phyloP scores from a whole-genome alignment of 1,284 basidiomycete species.

The Leccinum solheimii region DNA sequence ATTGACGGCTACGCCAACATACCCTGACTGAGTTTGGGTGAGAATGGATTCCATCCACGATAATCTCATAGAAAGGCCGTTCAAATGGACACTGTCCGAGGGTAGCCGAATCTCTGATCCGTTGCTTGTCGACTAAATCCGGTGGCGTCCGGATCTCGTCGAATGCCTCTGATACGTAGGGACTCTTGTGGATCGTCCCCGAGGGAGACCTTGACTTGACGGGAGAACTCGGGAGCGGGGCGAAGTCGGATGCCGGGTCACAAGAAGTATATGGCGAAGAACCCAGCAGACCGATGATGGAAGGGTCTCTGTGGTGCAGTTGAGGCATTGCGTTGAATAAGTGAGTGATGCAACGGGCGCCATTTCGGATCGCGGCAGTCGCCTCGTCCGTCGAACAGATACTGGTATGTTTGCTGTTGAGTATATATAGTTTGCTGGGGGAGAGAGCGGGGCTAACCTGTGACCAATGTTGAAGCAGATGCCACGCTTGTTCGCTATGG shows the following conservation, averaged over 20 bases:
- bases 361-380: slow-evolving; percentile 62
- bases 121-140: slow-evolving; percentile 46
- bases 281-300: slow-evolving; percentile 85
- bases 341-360: slow-evolving; percentile 86
- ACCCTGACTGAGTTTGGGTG: slow-evolving; percentile 89
- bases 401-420: slow-evolving; percentile 37
- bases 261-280: slow-evolving; percentile 64
- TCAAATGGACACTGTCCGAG: slow-evolving; percentile 47
- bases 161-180: slow-evolving; percentile 58
- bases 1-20: slow-evolving; percentile 34
- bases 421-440: background rate
- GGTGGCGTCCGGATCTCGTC: slow-evolving; percentile 64
- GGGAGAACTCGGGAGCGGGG: slow-evolving; percentile 27
- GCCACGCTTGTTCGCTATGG: slow-evolving; percentile 61
- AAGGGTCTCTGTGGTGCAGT: slow-evolving; percentile 81
- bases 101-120: slow-evolving; percentile 30
- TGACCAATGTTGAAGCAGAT: slow-evolving; percentile 86
- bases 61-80: slow-evolving; percentile 84
- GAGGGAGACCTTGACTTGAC: slow-evolving; percentile 8
- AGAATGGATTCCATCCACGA: slow-evolving; percentile 89
- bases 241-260: slow-evolving; percentile 31
- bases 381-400: slow-evolving; percentile 68
- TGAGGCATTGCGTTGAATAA: slow-evolving; percentile 93
- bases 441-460: slow-evolving; percentile 48
- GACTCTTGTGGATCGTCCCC: slow-evolving; percentile 13